phyloP scores from a whole-genome alignment of 768 basidiomycete species.

The Austroboletus eburneus region DNA sequence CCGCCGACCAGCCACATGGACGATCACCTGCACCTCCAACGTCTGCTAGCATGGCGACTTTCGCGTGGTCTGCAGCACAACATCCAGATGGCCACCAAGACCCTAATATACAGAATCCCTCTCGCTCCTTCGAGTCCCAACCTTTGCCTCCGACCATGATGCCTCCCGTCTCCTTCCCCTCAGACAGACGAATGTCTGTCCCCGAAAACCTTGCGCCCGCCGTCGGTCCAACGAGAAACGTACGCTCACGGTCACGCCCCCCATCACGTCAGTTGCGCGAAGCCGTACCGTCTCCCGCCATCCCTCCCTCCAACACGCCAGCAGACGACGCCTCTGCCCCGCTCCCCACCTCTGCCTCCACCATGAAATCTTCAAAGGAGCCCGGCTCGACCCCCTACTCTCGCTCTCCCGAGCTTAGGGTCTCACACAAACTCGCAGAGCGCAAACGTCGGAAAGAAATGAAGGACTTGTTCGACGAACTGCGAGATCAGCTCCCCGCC shows the following conservation, averaged over 20 bases:
- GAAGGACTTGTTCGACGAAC: constrained; percentile 97
- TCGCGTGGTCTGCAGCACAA: constrained; percentile 64
- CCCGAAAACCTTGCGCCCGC: constrained; percentile 52
- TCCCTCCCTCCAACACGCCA: constrained; percentile 32
- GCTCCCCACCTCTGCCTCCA: constrained; percentile 33
- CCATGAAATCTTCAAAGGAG: constrained; percentile 42
- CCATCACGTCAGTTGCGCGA: constrained; percentile 58
- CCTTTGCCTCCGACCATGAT: constrained; percentile 46
- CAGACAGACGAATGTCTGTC: constrained; percentile 76
- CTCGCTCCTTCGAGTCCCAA: constrained; percentile 48
- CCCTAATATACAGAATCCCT: constrained; percentile 37
- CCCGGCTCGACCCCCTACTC: constrained; percentile 78
- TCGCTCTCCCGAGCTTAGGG: constrained; percentile 88
- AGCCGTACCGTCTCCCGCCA: constrained; percentile 36
- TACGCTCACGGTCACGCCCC: constrained; percentile 68
- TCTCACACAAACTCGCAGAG: constrained; percentile 97
- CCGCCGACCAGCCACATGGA: constrained; percentile 62
- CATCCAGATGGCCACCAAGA: constrained; percentile 44
- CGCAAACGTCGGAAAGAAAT: constrained; percentile 97
- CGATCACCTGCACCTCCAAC: constrained; percentile 53
- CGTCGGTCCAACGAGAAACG: constrained; percentile 44
- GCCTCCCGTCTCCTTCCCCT: constrained; percentile 53
- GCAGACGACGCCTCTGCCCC: constrained; percentile 41
- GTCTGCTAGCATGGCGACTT: constrained; percentile 60
- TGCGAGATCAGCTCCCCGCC: constrained; percentile 87